Conservation (phyloP, 192 early-diverging fungal genomes). For the Spinellus fusiger region DNA sequence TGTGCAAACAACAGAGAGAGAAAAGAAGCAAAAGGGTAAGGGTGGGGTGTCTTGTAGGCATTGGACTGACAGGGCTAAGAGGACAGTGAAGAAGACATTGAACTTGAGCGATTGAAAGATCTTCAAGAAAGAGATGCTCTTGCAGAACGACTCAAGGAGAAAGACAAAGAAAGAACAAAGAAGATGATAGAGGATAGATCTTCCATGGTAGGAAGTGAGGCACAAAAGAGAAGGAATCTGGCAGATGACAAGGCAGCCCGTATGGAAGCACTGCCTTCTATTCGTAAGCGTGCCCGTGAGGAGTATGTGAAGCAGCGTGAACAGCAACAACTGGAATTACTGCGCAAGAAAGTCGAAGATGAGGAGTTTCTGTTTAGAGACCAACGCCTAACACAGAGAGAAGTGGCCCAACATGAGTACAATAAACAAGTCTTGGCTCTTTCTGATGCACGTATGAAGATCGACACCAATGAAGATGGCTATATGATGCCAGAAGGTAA, state of each 20-base stretch:
- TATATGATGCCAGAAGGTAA: slow-evolving; percentile 76
- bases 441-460: slow-evolving; percentile 76
- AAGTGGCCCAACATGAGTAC: slow-evolving; percentile 71
- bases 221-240: slow-evolving; percentile 63
- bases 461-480: slow-evolving; percentile 75
- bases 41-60: not conserved
- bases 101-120: slow-evolving; percentile 60
- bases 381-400: slow-evolving; percentile 70
- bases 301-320: slow-evolving; percentile 89
- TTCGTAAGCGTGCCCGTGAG: slow-evolving; percentile 86
- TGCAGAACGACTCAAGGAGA: slow-evolving; percentile 70
- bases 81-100: slow-evolving; percentile 36
- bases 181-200: slow-evolving; percentile 73
- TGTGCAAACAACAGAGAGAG: slow-evolving; percentile 15
- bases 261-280: slow-evolving; percentile 57
- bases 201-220: slow-evolving; percentile 58
- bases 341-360: slow-evolving; percentile 76
- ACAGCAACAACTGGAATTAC: slow-evolving; percentile 68
- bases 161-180: slow-evolving; percentile 76
- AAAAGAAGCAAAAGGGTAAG: slow-evolving; percentile 10
- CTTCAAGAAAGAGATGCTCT: slow-evolving; percentile 88
- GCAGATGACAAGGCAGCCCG: slow-evolving; percentile 76
- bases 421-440: slow-evolving; percentile 80
- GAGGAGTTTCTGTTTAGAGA: slow-evolving; percentile 78
- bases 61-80: slow-evolving; percentile 42